Evolutionary conservation across 2,329 filamentous ascomycete species (phyloP).

Genomic region (Ophiostoma triangulosporum): DNA sequence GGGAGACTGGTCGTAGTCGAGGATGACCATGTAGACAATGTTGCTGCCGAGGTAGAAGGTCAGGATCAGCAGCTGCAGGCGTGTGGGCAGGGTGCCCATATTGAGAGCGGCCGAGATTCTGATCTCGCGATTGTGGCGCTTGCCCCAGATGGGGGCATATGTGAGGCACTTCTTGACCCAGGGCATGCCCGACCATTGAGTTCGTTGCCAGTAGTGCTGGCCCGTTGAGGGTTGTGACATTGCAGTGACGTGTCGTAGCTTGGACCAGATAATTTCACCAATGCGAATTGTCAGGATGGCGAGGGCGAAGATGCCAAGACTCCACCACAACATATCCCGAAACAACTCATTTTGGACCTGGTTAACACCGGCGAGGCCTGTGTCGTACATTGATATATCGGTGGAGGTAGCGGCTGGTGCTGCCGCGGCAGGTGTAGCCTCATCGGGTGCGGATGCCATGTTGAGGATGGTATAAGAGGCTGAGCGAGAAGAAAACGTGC

Average conservation of each 20-base stretch:
- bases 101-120: constrained; percentile 29
- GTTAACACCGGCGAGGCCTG: constrained; percentile 46
- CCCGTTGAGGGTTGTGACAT: constrained; percentile 39
- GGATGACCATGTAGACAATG: constrained; percentile 45
- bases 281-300: constrained; percentile 40
- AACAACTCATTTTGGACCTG: constrained; percentile 44
- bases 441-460: constrained; percentile 10
- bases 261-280: constrained; percentile 38
- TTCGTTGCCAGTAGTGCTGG: constrained; percentile 45
- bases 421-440: constrained; percentile 21
- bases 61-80: constrained; percentile 47
- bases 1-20: constrained; percentile 47
- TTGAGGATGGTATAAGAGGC: background rate
- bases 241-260: constrained; percentile 44
- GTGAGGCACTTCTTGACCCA: constrained; percentile 47
- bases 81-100: constrained; percentile 50
- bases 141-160: constrained; percentile 50
- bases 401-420: constrained; percentile 12
- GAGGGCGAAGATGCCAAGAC: constrained; percentile 40
- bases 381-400: constrained; percentile 39
- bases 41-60: constrained; percentile 46
- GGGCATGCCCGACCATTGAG: constrained; percentile 48
- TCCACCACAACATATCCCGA: constrained; percentile 46
- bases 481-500: too few species aligned
- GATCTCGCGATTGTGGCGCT: constrained; percentile 48